Base-by-base conservation (phyloP, 2,329 filamentous ascomycete species). In the Penicillium polonicum region DNA sequence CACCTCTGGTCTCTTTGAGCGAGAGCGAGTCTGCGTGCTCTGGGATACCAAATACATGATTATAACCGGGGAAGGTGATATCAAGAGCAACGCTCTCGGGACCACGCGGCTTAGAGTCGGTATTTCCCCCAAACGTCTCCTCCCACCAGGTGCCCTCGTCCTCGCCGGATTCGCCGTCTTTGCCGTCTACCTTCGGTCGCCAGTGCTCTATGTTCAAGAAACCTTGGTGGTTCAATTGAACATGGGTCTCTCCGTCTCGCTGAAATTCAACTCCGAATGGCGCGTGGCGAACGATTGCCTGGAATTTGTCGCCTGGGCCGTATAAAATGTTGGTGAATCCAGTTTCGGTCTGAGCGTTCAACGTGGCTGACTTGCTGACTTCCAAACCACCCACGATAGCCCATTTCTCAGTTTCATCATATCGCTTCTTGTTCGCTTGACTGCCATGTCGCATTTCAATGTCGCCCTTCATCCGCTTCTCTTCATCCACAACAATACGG, bases 101-200 rank as follows among this genome's bases (percentile, higher is more conserved):
- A 1, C 94, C 94, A 69, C 87, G 87, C n/a, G 94, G 93, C 77
- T 99, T 99, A 5, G 88, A 85, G 74, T 99, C 94, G 0, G 92
- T 97, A 73, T 94, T 96, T 60, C 93, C 92, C 63, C 93, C 93
- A 74, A 99, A 99, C 0, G 84, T 85, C 79, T 99, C 94, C 7
- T 99, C 94, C 94, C 94, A 99, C 91, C 92, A 97, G 4, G 92
- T 97, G 76, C 88, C 89, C 72, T 97, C 90, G 64, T 80, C 82
- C 12, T 77, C 68, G 36, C 73, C 70, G 36, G 73, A 78, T 62
- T 75, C 79, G 56, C 79, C 82, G 56, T 86, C 85, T 39, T 78
- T 76, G 29, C 76, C 80, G 54, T 96, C 92, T 17, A 91, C 77
- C 82, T 96, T 96, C 43, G 88, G 83, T 60, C 94, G 83, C 94